Evolutionary conservation across 2,329 filamentous ascomycete species (phyloP).

Genomic region (Penicillium freii): DNA sequence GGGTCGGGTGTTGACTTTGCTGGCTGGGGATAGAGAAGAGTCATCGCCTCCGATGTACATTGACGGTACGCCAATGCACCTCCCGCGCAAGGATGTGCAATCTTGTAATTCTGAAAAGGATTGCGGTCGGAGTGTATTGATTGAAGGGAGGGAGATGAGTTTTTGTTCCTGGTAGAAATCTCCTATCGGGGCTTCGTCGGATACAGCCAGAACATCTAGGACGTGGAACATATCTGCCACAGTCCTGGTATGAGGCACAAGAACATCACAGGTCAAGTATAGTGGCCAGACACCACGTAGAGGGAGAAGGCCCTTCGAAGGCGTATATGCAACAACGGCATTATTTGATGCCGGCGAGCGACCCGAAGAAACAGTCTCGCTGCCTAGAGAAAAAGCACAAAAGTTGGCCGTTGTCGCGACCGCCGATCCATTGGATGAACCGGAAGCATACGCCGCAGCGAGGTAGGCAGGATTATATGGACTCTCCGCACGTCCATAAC

Average conservation of each 20-base stretch:
- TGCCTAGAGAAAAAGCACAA: slow-evolving; percentile 54
- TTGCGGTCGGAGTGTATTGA: slow-evolving; percentile 32
- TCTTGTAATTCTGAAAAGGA: slow-evolving; percentile 35
- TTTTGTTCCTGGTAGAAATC: slow-evolving; percentile 58
- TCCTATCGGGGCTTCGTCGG: slow-evolving; percentile 43
- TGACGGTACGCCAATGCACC: slow-evolving; percentile 50
- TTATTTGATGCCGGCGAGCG: slow-evolving; percentile 59
- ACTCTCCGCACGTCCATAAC: slow-evolving; percentile 57
- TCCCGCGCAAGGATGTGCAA: slow-evolving; percentile 40
- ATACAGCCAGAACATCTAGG: slow-evolving; percentile 48
- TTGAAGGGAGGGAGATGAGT: slow-evolving; percentile 43
- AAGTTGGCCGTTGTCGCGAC: slow-evolving; percentile 53
- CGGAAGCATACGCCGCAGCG: slow-evolving; percentile 56
- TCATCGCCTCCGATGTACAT: slow-evolving; percentile 50
- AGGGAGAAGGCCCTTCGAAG: slow-evolving; percentile 53
- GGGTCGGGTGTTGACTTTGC: slow-evolving; percentile 36
- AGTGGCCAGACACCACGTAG: slow-evolving; percentile 56
- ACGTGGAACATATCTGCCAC: slow-evolving; percentile 52
- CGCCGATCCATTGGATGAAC: slow-evolving; percentile 58
- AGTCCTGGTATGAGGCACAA: slow-evolving; percentile 54
- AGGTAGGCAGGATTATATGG: slow-evolving; percentile 57
- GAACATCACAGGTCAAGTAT: slow-evolving; percentile 56
- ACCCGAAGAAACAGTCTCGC: slow-evolving; percentile 58
- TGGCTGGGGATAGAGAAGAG: slow-evolving; percentile 34
- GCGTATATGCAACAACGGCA: slow-evolving; percentile 55